phyloP scores from a whole-genome alignment of 73 alveolate genomes.

The Symbiodinium natans region DNA sequence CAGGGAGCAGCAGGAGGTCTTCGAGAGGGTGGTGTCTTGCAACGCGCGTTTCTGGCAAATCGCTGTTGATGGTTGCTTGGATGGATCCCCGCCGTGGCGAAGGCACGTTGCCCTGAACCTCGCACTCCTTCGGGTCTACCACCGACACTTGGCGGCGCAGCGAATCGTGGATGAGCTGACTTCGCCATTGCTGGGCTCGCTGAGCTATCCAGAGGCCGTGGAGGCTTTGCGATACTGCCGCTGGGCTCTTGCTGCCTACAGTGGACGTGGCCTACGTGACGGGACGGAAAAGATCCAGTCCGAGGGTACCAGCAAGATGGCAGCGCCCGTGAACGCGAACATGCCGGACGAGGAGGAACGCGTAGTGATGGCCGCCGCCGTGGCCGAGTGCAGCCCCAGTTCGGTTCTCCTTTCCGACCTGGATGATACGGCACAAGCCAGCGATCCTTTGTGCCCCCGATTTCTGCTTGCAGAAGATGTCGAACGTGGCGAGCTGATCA shows the following conservation, averaged over 20 bases:
- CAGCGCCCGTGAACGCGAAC: not conserved
- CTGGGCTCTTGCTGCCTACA: conserved; percentile 25
- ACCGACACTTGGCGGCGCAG: conserved; percentile 20
- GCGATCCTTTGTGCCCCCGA: conserved; percentile 1
- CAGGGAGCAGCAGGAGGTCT: conserved; percentile 75
- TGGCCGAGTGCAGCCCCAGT: not conserved
- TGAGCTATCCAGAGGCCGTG: not conserved
- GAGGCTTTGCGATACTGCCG: conserved; percentile 52
- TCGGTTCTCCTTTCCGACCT: not conserved
- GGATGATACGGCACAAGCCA: not conserved
- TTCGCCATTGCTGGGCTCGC: not conserved
- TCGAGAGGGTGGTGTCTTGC: conserved; percentile 74
- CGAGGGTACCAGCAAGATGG: not conserved
- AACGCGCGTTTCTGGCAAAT: conserved; percentile 48
- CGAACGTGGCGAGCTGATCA: conserved; percentile 1
- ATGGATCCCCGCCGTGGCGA: conserved; percentile 72
- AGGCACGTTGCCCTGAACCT: conserved; percentile 62
- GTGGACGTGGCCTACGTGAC: conserved; percentile 8
- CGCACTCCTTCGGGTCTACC: conserved; percentile 41
- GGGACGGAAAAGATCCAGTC: not conserved
- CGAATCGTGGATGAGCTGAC: conserved; percentile 10
- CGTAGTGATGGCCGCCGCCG: not conserved
- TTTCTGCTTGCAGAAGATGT: not conserved
- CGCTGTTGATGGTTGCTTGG: conserved; percentile 56
- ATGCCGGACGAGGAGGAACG: not conserved